phyloP scores from a whole-genome alignment of 805 yeast genomes.

The Metschnikowia lachancei region DNA sequence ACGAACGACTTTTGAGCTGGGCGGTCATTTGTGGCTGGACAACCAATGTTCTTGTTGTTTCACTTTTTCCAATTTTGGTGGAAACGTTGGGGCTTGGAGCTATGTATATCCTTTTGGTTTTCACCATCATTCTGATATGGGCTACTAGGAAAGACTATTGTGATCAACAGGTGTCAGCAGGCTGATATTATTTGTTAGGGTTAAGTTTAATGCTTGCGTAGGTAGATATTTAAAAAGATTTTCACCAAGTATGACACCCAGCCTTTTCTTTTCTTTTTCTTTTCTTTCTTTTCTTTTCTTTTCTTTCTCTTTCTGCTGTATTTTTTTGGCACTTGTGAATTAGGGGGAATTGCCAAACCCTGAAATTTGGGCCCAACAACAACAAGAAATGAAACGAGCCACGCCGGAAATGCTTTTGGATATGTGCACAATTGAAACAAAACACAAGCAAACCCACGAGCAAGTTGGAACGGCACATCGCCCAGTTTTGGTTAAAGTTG shows the following conservation, averaged over 20 bases:
- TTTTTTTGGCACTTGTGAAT: no score
- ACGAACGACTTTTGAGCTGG: constrained; percentile 20
- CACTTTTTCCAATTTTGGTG: constrained; percentile 24
- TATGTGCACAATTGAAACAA: not conserved
- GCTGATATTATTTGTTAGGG: no score
- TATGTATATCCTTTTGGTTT: constrained; percentile 21
- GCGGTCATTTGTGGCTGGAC: constrained; percentile 25
- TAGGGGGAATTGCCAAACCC: no score
- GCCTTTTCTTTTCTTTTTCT: not conserved
- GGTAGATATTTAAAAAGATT: not conserved
- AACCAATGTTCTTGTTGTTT: constrained; percentile 24
- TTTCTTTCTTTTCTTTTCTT: not conserved
- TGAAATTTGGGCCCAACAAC: no score
- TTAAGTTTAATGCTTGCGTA: no score
- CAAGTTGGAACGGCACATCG: no score
- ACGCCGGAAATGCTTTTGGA: no score
- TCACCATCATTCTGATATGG: constrained; percentile 20
- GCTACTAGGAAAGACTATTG: constrained; percentile 7
- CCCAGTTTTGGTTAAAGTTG: no score
- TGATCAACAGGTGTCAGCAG: not conserved
- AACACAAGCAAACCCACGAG: not conserved
- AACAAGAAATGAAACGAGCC: no score
- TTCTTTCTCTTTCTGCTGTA: no score
- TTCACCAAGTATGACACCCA: not conserved
- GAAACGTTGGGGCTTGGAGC: constrained; percentile 20